Conservation (phyloP, 78 protist species). For the slime mould (Dictyostelium discoideum) region dicty_2.7 NC_007089.4:201501-202000, state of each 20-base stretch:
- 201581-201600: conserved; percentile 42
- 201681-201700: background rate
- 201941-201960: background rate
- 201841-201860: background rate
- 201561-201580: conserved; percentile 3
- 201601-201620: conserved; percentile 60
- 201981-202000: background rate
- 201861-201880: conserved; percentile 28
- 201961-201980: background rate
- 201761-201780: background rate
- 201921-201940: background rate
- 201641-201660: conserved; percentile 41
- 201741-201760: background rate
- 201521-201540: background rate
- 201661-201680: too few relatives aligned
- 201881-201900: conserved; percentile 3
- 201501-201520: background rate
- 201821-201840: background rate
- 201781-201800: background rate
- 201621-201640: conserved; percentile 59
- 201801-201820: background rate
- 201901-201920: background rate
- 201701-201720: background rate
- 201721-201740: too few relatives aligned
- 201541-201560: background rate